Percentiles rank a stretch among this genome's conserved stretches.
Conservation (phyloP, 23 red algal genomes). For the Gracilaria domingensis region DNA sequence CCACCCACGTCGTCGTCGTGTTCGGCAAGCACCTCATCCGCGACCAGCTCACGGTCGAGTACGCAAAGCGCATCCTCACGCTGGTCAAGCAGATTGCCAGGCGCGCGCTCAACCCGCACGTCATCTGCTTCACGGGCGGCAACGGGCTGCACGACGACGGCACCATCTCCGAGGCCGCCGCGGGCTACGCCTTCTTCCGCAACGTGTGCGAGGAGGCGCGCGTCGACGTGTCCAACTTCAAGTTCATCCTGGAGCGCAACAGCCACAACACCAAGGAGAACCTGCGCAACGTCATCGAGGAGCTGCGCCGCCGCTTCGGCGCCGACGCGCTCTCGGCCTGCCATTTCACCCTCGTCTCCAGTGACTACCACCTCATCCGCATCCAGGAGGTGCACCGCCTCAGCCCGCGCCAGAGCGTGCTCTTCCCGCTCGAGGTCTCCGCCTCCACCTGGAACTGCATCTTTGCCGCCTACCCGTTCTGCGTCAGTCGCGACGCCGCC, state of each 20-base stretch:
- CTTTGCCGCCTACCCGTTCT: slow-evolving; percentile 88
- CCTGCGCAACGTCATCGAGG: slow-evolving; percentile 70
- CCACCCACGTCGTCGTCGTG: slow-evolving; percentile 81
- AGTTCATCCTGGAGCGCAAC: slow-evolving; percentile 77
- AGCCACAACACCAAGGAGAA: slow-evolving; percentile 62
- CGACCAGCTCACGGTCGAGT: slow-evolving; percentile 87
- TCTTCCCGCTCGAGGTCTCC: slow-evolving; percentile 78
- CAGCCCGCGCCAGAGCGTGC: slow-evolving; percentile 63
- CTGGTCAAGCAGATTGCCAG: slow-evolving; percentile 80
- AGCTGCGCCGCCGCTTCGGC: slow-evolving; percentile 60
- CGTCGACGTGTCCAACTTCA: slow-evolving; percentile 57
- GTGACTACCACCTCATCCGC: slow-evolving; percentile 93
- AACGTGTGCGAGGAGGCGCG: slow-evolving; percentile 80
- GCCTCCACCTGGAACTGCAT: slow-evolving; percentile 72
- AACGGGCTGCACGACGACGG: slow-evolving; percentile 55
- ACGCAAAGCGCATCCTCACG: slow-evolving; percentile 82
- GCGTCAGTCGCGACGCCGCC: slow-evolving; percentile 80
- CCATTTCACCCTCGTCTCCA: slow-evolving; percentile 81
- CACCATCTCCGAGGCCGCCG: slow-evolving; percentile 78
- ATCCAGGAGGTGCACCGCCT: slow-evolving; percentile 87
- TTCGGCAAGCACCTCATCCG: slow-evolving; percentile 93
- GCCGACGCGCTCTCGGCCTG: slow-evolving; percentile 56
- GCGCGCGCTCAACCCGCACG: slow-evolving; percentile 65
- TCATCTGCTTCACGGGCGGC: slow-evolving; percentile 89
- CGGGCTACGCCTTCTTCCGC: slow-evolving; percentile 90